Evolutionary conservation across 148 eudicot species (phyloP).

Genomic region (Rhododendron henanense): DNA sequence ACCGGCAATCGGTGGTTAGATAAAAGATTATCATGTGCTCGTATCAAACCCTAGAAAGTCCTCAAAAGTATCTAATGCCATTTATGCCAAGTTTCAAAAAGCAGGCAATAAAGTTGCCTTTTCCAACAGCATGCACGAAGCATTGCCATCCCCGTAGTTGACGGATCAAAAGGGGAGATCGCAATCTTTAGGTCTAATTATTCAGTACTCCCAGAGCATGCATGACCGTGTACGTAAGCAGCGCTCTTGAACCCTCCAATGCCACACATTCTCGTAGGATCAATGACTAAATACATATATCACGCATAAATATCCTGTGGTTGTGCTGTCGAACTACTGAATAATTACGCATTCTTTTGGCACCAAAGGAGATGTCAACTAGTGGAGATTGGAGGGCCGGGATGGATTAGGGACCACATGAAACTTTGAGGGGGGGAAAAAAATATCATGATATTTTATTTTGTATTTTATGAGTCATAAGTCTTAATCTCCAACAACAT

Average conservation of each 20-base stretch:
- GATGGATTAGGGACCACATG: conserved; percentile 18
- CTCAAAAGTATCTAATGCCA: not conserved
- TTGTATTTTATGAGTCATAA: not conserved
- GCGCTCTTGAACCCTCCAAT: not conserved
- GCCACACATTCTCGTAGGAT: not conserved
- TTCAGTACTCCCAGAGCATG: not conserved
- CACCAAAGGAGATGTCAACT: not conserved
- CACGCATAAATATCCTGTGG: not conserved
- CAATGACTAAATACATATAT: too few relatives aligned
- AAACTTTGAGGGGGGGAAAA: not conserved
- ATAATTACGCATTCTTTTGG: not conserved
- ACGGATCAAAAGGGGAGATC: not conserved
- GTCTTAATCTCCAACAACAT: conserved; percentile 11
- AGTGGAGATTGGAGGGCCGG: not conserved
- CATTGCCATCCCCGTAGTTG: not conserved
- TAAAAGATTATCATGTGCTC: not conserved
- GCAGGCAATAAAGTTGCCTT: not conserved
- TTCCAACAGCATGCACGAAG: conserved; percentile 5
- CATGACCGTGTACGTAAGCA: too few relatives aligned
- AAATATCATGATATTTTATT: conserved; percentile 10
- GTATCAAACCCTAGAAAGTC: not conserved
- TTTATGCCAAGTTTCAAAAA: not conserved
- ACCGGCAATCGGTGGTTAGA: not conserved
- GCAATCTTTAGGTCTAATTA: not conserved
- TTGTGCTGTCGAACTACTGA: not conserved